Conservation (phyloP, 495 filamentous ascomycete species). For the Pseudoneurospora amorphoporcata region DNA sequence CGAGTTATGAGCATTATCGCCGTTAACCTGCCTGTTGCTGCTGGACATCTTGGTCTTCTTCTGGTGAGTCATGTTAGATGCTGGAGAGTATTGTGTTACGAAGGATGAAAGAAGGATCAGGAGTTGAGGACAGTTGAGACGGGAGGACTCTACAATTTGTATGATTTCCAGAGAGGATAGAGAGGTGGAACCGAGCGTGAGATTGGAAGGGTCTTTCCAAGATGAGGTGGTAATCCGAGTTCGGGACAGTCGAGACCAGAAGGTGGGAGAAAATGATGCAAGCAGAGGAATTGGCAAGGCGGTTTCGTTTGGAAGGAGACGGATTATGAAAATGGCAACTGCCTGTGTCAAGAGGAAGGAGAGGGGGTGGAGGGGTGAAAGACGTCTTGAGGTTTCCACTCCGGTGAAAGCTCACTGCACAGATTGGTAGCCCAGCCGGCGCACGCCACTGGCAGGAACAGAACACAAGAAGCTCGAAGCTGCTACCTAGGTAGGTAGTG, state of each 20-base stretch:
- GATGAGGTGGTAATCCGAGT: not conserved
- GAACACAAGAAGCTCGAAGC: not conserved
- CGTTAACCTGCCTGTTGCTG: slow-evolving; percentile 15
- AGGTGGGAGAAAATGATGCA: not conserved
- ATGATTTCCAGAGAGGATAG: not conserved
- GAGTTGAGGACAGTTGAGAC: not conserved
- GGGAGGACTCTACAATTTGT: not conserved
- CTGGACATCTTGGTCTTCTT: slow-evolving; percentile 15
- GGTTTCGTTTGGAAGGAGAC: not conserved
- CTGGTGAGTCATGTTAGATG: slow-evolving; percentile 11
- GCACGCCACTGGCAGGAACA: not conserved
- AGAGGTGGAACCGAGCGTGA: not conserved
- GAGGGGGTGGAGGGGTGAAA: not conserved
- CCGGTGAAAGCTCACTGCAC: not conserved
- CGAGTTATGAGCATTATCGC: slow-evolving; percentile 17
- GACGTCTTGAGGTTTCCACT: not conserved
- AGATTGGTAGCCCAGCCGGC: not conserved
- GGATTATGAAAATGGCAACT: not conserved
- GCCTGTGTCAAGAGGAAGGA: not conserved
- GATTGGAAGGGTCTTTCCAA: not conserved
- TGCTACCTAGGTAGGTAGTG: not conserved
- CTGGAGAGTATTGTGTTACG: not conserved
- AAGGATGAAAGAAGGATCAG: not conserved
- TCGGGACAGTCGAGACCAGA: not conserved
- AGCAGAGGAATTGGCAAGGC: not conserved